Conservation (phyloP, 2,329 filamentous ascomycete genomes). For the Aspergillus sp. region DNA sequence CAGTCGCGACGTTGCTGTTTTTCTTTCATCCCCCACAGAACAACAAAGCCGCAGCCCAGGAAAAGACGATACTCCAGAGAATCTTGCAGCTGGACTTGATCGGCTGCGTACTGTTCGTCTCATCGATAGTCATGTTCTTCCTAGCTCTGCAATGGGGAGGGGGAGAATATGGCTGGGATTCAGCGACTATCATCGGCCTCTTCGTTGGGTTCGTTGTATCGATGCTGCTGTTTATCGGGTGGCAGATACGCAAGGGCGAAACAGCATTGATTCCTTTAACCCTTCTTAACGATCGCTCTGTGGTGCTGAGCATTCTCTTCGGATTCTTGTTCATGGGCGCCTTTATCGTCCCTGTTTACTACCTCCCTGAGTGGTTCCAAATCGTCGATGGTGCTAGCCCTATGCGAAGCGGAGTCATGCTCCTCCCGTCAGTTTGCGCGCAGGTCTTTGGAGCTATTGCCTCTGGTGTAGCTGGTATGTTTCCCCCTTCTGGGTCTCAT, state of each 20-base stretch:
- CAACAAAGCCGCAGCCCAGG: not conserved
- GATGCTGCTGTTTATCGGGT: not conserved
- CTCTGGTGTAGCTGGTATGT: not conserved
- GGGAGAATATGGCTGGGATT: constrained; percentile 51
- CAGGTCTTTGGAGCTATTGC: constrained; percentile 6
- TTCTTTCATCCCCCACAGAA: constrained; percentile 16
- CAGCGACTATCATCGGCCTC: constrained; percentile 40
- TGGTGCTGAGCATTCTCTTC: not conserved
- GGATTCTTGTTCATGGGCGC: not conserved
- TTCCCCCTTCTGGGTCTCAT: not conserved
- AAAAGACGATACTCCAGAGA: constrained; percentile 11
- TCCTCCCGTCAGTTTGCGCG: constrained; percentile 10
- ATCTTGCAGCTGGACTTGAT: constrained; percentile 47
- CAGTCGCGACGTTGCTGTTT: constrained; percentile 16
- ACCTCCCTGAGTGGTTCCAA: constrained; percentile 18
- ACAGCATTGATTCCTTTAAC: not conserved
- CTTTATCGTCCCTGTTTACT: constrained; percentile 11
- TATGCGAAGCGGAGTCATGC: constrained; percentile 9
- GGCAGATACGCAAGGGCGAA: not conserved
- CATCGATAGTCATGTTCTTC: constrained; percentile 53
- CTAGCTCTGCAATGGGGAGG: constrained; percentile 60
- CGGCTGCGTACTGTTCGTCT: constrained; percentile 51
- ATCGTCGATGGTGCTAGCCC: constrained; percentile 8
- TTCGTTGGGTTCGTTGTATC: constrained; percentile 22
- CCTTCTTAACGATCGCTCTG: not conserved